A percentile compares a stretch with the other conserved stretches of the same genome.
phyloP scores from a whole-genome alignment of 305 asterid species.

The Andrographis paniculata region DNA sequence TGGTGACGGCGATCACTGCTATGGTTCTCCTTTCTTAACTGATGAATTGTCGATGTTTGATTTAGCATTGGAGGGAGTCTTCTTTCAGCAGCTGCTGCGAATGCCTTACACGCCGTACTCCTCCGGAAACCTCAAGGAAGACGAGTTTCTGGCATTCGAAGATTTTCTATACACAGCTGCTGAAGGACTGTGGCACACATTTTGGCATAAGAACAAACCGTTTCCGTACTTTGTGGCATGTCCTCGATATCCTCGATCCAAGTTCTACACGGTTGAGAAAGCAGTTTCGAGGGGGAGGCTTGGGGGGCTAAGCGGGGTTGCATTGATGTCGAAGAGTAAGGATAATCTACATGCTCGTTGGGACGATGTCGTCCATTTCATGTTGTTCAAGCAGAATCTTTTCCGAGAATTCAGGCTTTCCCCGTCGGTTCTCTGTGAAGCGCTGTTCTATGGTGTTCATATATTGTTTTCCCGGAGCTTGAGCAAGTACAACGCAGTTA shows the following conservation, averaged over 20 bases:
- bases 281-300: constrained; percentile 61
- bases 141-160: constrained; percentile 61
- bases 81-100: constrained; percentile 75
- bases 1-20: constrained; percentile 22
- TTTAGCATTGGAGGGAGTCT: constrained; percentile 63
- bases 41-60: constrained; percentile 63
- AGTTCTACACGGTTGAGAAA: constrained; percentile 61
- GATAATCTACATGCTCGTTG: constrained; percentile 37
- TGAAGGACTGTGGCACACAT: constrained; percentile 71
- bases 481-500: constrained; percentile 31
- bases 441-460: constrained; percentile 62
- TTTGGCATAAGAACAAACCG: constrained; percentile 66
- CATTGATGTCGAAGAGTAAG: constrained; percentile 45
- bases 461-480: constrained; percentile 53
- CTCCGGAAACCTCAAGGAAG: constrained; percentile 49
- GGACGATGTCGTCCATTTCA: constrained; percentile 54
- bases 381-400: constrained; percentile 44
- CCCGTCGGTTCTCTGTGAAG: constrained; percentile 47
- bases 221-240: constrained; percentile 53
- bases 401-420: constrained; percentile 30
- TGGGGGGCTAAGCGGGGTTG: constrained; percentile 50
- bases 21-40: constrained; percentile 44
- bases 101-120: constrained; percentile 59
- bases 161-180: constrained; percentile 70
- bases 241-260: constrained; percentile 63